phyloP scores from a whole-genome alignment of 2,329 filamentous ascomycete species.

The Fusarium mangiferae region DNA sequence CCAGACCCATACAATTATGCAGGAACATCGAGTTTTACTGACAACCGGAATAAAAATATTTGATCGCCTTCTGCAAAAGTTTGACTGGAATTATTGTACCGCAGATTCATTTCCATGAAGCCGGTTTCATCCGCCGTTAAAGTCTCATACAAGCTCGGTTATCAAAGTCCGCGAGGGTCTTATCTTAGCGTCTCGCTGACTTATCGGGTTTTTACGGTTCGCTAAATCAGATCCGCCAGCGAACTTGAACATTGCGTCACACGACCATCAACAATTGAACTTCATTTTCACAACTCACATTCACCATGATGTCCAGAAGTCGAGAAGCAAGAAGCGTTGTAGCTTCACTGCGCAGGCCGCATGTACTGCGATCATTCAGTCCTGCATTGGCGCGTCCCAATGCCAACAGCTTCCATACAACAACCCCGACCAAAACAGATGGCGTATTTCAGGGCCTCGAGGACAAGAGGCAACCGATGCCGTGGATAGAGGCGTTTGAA shows the following conservation, averaged over 20 bases:
- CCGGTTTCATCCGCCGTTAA: slow-evolving; percentile 13
- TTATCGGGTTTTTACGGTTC: slow-evolving; percentile 5
- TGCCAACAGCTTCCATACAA: slow-evolving; percentile 28
- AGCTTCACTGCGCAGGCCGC: slow-evolving; percentile 5
- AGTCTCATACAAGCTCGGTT: not conserved
- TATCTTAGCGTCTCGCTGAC: not conserved
- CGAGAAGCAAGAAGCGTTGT: not conserved
- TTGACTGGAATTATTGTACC: not conserved
- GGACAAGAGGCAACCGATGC: slow-evolving; percentile 41
- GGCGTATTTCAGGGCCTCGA: slow-evolving; percentile 45
- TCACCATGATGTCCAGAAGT: slow-evolving; percentile 19
- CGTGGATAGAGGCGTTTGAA: slow-evolving; percentile 45
- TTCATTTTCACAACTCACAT: not conserved
- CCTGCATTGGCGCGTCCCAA: not conserved
- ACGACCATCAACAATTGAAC: not conserved
- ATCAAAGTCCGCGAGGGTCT: not conserved
- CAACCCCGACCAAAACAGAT: slow-evolving; percentile 35
- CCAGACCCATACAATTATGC: not conserved
- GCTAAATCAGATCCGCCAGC: not conserved
- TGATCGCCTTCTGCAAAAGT: not conserved
- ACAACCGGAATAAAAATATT: too few relatives aligned
- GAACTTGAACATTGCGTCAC: slow-evolving; percentile 22
- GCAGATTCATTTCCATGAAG: not conserved
- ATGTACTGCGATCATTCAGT: not conserved
- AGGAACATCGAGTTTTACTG: not conserved